Conservation (phyloP, 371 early-diverging fungal species). For the Lichtheimia corymbifera region DNA sequence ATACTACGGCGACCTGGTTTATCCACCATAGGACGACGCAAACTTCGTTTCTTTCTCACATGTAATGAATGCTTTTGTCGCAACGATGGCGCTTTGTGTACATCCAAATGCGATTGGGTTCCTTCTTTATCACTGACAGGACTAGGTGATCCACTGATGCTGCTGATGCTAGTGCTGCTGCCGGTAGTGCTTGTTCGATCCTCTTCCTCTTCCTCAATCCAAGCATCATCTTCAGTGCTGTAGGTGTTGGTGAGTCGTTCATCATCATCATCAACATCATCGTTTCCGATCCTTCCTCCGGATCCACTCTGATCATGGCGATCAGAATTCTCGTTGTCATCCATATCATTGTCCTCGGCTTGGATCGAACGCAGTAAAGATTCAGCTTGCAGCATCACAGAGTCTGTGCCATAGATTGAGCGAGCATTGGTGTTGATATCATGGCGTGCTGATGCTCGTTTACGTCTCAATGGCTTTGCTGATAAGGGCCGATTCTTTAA, state of each 20-base stretch:
- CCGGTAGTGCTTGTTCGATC: no score
- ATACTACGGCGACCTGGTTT: not conserved
- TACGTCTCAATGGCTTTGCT: conserved; percentile 9
- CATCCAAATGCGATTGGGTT: not conserved
- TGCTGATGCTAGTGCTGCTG: no score
- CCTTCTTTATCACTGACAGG: not conserved
- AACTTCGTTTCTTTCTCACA: not conserved
- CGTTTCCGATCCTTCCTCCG: not conserved
- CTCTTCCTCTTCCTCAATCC: no score
- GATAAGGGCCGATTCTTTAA: conserved; percentile 17
- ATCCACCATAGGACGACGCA: not conserved
- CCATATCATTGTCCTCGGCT: not conserved
- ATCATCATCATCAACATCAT: no score
- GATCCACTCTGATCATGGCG: not conserved
- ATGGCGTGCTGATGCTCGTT: conserved; percentile 8
- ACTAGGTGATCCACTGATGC: not conserved
- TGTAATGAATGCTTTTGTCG: conserved; percentile 1
- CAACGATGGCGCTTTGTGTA: no score
- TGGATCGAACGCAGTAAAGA: not conserved
- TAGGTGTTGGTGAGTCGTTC: no score
- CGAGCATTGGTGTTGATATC: conserved; percentile 8
- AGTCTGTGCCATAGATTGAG: conserved; percentile 10
- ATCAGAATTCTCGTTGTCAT: not conserved
- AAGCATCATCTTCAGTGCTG: no score
- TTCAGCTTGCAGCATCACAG: not conserved